phyloP scores from a whole-genome alignment of 139 green algal species.

The Coccomyxa sp. region DNA sequence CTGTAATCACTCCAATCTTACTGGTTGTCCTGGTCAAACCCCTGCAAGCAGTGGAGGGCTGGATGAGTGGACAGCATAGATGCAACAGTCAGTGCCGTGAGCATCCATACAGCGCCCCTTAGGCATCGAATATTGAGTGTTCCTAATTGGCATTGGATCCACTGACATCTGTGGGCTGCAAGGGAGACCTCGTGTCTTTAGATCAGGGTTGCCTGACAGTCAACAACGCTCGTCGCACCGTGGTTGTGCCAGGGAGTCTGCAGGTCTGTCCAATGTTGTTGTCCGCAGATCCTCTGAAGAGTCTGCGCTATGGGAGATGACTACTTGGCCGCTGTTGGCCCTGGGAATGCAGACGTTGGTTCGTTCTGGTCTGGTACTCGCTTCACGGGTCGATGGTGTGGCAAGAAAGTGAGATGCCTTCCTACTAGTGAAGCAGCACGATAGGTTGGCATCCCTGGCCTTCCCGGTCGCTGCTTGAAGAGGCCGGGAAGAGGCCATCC shows the following conservation, averaged over 20 bases:
- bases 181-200: too few relatives aligned
- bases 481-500: not conserved
- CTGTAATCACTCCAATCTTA: conserved; percentile 1
- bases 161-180: too few relatives aligned
- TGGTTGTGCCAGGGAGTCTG: not conserved
- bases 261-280: not conserved
- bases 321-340: too few relatives aligned
- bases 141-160: too few relatives aligned
- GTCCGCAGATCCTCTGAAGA: not conserved
- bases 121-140: too few relatives aligned
- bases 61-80: too few relatives aligned
- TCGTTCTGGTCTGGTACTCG: not conserved
- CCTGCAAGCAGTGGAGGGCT: not conserved
- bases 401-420: not conserved
- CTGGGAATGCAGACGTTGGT: not conserved
- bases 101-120: too few relatives aligned
- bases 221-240: too few relatives aligned
- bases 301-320: too few relatives aligned
- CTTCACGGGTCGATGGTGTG: not conserved
- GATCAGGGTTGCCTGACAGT: too few relatives aligned
- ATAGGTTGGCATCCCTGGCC: not conserved
- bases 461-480: not conserved
- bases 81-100: too few relatives aligned
- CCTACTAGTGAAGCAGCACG: not conserved
- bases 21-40: not conserved